Conservation (phyloP, 169 alveolate species). For the Theileria annulata region DNA sequence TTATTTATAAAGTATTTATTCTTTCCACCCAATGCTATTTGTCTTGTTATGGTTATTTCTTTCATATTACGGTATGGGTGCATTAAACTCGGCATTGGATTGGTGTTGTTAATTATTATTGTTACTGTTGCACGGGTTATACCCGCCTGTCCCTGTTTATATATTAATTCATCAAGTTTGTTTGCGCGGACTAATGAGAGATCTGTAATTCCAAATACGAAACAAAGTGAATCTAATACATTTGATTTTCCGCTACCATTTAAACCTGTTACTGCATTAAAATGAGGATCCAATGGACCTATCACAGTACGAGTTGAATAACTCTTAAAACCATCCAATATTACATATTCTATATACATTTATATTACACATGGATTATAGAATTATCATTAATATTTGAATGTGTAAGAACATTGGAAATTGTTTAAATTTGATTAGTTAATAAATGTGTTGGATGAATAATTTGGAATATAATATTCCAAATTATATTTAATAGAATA, state of each 20-base stretch:
- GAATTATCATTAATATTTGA: neutral
- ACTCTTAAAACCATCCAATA: slow-evolving; percentile 95
- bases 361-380: neutral
- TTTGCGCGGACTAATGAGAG: slow-evolving; percentile 89
- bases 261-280: slow-evolving; percentile 99
- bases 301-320: slow-evolving; percentile 90
- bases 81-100: slow-evolving; percentile 80
- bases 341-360: slow-evolving; percentile 94
- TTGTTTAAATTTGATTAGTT: no score
- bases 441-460: no score
- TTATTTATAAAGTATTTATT: slow-evolving; percentile 95
- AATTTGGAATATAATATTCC: no score
- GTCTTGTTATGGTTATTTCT: slow-evolving; percentile 90
- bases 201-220: slow-evolving; percentile 92
- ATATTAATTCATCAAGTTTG: slow-evolving; percentile 94
- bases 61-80: slow-evolving; percentile 83
- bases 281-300: slow-evolving; percentile 92
- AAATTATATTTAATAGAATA: no score
- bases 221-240: slow-evolving; percentile 96
- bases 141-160: slow-evolving; percentile 98
- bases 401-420: no score
- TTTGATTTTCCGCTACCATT: slow-evolving; percentile 99
- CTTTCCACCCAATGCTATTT: slow-evolving; percentile 91
- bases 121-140: slow-evolving; percentile 98
- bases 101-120: slow-evolving; percentile 89